phyloP scores from a whole-genome alignment of 2,329 filamentous ascomycete genomes.

The Colletotrichum tabaci region DNA sequence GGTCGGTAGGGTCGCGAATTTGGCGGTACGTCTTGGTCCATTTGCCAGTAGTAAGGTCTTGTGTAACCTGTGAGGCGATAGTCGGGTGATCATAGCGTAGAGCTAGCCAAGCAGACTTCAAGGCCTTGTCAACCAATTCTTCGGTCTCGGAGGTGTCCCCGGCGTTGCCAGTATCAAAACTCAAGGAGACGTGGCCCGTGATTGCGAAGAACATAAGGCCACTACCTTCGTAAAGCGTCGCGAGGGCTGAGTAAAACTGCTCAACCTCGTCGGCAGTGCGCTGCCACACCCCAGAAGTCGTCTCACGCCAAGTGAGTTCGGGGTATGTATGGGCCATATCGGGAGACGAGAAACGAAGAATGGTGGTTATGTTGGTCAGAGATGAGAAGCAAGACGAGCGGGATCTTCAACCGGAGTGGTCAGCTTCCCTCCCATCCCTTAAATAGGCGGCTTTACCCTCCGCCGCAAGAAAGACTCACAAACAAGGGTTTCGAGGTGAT shows the following conservation, averaged over 20 bases:
- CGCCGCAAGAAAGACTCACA: neutral
- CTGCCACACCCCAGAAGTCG: slow-evolving; percentile 49
- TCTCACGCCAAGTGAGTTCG: slow-evolving; percentile 47
- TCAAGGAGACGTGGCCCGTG: slow-evolving; percentile 55
- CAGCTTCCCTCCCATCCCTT: neutral
- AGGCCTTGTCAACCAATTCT: slow-evolving; percentile 47
- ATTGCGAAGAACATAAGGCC: slow-evolving; percentile 59
- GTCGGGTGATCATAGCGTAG: slow-evolving; percentile 53
- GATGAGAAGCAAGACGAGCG: neutral
- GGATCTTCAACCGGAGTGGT: too few species aligned
- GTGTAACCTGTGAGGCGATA: slow-evolving; percentile 49
- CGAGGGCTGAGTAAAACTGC: slow-evolving; percentile 56
- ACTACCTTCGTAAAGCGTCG: slow-evolving; percentile 52
- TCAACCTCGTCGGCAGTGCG: slow-evolving; percentile 59
- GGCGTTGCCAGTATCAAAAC: slow-evolving; percentile 36
- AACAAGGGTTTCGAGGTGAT: neutral
- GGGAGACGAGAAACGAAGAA: fast-evolving
- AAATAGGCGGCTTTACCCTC: neutral
- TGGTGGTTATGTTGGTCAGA: neutral
- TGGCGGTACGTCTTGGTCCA: slow-evolving; percentile 50
- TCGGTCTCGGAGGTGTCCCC: slow-evolving; percentile 20
- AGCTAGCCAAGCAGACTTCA: slow-evolving; percentile 53
- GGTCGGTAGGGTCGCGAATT: slow-evolving; percentile 23
- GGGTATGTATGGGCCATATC: slow-evolving; percentile 20
- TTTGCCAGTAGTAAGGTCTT: slow-evolving; percentile 39